Evolutionary conservation across 176 grass and related monocot genomes (phyloP).

Genomic region (Lolium multiflorum): DNA sequence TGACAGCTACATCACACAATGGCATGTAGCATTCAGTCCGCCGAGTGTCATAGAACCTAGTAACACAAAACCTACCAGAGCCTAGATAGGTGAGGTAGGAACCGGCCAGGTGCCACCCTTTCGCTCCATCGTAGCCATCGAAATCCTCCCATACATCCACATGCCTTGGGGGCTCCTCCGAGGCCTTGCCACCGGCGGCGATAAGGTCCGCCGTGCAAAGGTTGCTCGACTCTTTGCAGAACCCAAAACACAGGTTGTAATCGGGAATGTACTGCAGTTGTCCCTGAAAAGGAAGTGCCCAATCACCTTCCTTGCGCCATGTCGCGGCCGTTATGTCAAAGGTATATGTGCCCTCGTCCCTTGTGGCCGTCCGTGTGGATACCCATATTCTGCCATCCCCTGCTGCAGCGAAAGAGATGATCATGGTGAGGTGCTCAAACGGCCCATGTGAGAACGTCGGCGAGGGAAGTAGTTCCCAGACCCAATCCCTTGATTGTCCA

Average conservation of each 20-base stretch:
- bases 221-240: background rate
- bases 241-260: background rate
- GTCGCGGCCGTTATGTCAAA: background rate
- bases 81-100: background rate
- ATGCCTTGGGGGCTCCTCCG: background rate
- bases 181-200: background rate
- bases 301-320: background rate
- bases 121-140: background rate
- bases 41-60: background rate
- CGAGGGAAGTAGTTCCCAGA: background rate
- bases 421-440: background rate
- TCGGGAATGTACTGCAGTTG: background rate
- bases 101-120: background rate
- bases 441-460: background rate
- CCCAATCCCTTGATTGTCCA: background rate
- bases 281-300: background rate
- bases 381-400: background rate
- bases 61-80: background rate
- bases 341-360: background rate
- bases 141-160: background rate
- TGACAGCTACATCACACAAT: background rate
- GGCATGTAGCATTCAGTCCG: background rate
- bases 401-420: background rate
- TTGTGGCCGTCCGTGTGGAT: background rate
- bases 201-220: background rate